Evolutionary conservation across 2,329 filamentous ascomycete genomes (phyloP), one percentile per base, ranked within the genome.

Genomic region (Alternaria dauci): DNA sequence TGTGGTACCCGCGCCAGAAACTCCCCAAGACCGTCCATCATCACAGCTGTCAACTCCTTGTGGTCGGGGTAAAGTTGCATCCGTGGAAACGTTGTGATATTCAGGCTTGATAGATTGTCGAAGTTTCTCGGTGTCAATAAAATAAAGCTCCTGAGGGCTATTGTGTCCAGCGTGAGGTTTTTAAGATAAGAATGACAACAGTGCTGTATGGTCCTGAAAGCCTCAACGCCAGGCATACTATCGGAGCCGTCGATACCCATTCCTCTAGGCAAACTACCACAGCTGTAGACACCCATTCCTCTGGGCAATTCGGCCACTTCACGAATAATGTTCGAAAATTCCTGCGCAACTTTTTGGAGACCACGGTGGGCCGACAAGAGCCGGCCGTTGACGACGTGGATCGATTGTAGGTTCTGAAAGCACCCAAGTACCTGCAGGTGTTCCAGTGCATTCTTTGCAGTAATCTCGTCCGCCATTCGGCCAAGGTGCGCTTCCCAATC

Each of bases 401-500:
- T 32, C 1, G 43, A 58, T 0, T 12, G 46, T 16, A 60, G 18
- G 12, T 65, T 65, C 1, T 54, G 23, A 9, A 60, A 65, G 8
- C 14, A 25, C 3, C n/a, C 16, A 11, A 62, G 23, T 8, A 23
- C 16, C 4, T 46, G 12, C n/a, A 41, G 18, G 9, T 8, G 26
- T 16, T 11, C 18, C n/a, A 4, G 20, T 0, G 8, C 7, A 5
- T 14, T 11, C 28, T 43, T 39, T 14, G 43, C 28, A 11, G 14
- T 18, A n/a, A 39, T 47, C 34, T 67, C 62, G 8, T 70, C 67
- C 5, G 52, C 25, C 1, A 55, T 9, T 14, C 58, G 58, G 8
- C 48, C 26, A 3, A 62, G 8, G 39, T 65, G 66, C 14, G 43
- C 52, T 30, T 58, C 55, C 44, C 52, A 69, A 20, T 60, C 56